phyloP scores from a whole-genome alignment of 352 stramenopile species.

The Pythium grandisporangium region DNA sequence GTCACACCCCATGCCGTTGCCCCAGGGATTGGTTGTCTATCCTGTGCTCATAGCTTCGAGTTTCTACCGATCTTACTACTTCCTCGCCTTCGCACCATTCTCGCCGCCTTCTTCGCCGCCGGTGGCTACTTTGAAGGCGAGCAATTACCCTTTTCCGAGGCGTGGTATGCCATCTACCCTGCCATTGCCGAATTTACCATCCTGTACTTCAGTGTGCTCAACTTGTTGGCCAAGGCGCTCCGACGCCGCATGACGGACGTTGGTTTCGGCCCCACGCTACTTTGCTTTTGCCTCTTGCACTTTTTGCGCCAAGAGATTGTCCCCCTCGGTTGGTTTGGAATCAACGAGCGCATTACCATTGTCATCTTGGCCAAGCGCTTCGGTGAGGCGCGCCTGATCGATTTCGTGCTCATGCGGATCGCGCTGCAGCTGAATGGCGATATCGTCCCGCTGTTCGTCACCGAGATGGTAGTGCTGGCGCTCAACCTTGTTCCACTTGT shows the following conservation, averaged over 20 bases:
- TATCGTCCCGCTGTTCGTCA: conserved; percentile 7
- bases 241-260: conserved; percentile 12
- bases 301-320: conserved; percentile 4
- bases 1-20: no score
- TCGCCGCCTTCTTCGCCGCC: conserved; percentile 13
- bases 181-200: conserved; percentile 13
- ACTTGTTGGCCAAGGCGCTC: conserved; percentile 6
- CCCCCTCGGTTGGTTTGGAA: conserved; percentile 4
- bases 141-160: conserved; percentile 9
- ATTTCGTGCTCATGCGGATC: conserved; percentile 10
- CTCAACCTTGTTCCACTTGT: conserved; percentile 3
- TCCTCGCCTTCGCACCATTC: conserved; percentile 8
- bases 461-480: conserved; percentile 8
- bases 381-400: neutral
- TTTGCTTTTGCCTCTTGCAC: conserved; percentile 11
- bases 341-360: conserved; percentile 8
- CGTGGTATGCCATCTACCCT: conserved; percentile 20
- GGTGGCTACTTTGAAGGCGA: conserved; percentile 14
- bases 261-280: conserved; percentile 10
- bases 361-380: conserved; percentile 5
- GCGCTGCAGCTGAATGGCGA: conserved; percentile 12
- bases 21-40: conserved; percentile 10
- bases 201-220: conserved; percentile 16
- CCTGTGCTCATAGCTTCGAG: conserved; percentile 7
- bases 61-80: conserved; percentile 11